A percentile compares a stretch with the other conserved stretches of the same genome.
phyloP scores from a whole-genome alignment of 352 stramenopile genomes.

The Phytophthora podocarpi region DNA sequence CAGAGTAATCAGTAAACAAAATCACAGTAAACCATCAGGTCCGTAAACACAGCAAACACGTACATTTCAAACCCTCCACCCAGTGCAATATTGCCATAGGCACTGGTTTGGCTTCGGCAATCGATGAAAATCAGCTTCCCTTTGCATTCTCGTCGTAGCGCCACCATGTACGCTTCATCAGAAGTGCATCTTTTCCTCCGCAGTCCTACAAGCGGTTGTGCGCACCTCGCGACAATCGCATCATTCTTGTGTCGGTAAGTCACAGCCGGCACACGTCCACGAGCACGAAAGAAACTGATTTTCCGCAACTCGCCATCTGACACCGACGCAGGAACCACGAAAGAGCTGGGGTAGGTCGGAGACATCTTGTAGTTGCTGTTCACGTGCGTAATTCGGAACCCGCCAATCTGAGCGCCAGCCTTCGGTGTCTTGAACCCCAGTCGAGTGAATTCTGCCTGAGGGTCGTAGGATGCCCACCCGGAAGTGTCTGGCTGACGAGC shows the following conservation, averaged over 20 bases:
- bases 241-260: conserved; percentile 92
- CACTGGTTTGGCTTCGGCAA: conserved; percentile 85
- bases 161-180: conserved; percentile 89
- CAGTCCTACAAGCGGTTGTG: conserved; percentile 95
- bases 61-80: conserved; percentile 89
- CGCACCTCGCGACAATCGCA: conserved; percentile 91
- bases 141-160: conserved; percentile 59
- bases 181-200: conserved; percentile 90
- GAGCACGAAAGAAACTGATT: conserved; percentile 91
- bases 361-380: conserved; percentile 86
- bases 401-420: conserved; percentile 37
- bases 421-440: conserved; percentile 58
- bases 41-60: conserved; percentile 13
- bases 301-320: conserved; percentile 91
- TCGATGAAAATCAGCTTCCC: conserved; percentile 80
- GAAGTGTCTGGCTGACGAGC: conserved; percentile 40
- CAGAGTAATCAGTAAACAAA: conserved; percentile 16
- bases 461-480: conserved; percentile 66
- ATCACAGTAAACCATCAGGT: background rate
- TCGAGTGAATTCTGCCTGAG: conserved; percentile 60
- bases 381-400: conserved; percentile 68
- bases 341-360: conserved; percentile 75
- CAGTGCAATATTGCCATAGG: conserved; percentile 82
- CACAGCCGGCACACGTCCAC: conserved; percentile 91
- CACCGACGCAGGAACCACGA: conserved; percentile 92